These are phyloP conservation scores for Boletus rubropictus DNA, from an alignment of 768 basidiomycete genomes.

Conservation along the genomic window DNA sequence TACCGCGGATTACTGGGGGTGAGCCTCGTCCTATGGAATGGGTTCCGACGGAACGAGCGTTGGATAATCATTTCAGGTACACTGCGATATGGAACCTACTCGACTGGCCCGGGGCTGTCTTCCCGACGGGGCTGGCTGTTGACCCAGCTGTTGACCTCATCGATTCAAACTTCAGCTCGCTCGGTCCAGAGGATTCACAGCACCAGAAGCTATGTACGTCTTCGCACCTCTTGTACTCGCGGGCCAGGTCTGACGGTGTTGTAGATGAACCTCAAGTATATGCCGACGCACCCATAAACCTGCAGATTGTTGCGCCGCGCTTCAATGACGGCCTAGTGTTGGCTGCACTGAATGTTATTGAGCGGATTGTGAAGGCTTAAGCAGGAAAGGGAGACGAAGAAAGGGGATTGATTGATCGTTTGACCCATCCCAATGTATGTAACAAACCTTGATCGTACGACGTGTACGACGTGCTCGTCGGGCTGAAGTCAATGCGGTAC, in stretches of 20 bases:
- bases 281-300: constrained; percentile 13
- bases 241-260: background rate
- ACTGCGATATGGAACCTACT: constrained; percentile 40
- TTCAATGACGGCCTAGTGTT: constrained; percentile 27
- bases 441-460: background rate
- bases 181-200: constrained; percentile 20
- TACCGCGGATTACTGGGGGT: constrained; percentile 33
- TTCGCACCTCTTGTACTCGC: background rate
- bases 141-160: constrained; percentile 24
- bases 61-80: constrained; percentile 24
- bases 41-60: background rate
- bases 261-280: constrained; percentile 21
- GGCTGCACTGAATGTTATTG: constrained; percentile 22
- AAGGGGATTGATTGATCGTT: background rate
- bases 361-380: constrained; percentile 21
- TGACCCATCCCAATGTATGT: background rate
- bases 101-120: constrained; percentile 40
- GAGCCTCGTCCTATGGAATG: background rate
- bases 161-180: constrained; percentile 3
- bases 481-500: background rate
- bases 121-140: constrained; percentile 37
- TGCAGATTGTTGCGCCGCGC: constrained; percentile 23
- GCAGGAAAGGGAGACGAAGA: background rate
- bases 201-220: constrained; percentile 19
- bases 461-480: background rate